These are phyloP conservation scores for Zygosaccharomyces sapae DNA, from an alignment of 1,139 yeast species.

Conservation along the genomic window DNA sequence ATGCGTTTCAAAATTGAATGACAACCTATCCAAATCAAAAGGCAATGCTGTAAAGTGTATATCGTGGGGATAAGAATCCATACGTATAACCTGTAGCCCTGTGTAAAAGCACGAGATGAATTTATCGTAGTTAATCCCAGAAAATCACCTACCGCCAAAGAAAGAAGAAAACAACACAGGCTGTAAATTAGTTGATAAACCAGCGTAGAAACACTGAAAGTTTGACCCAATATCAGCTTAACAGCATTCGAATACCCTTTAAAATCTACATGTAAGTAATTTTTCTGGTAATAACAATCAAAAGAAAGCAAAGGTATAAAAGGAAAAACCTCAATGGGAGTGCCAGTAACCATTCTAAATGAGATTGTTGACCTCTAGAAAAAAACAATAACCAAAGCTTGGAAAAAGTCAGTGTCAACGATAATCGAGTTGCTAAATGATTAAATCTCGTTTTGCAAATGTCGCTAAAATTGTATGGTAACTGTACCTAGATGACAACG, in stretches of 20 bases:
- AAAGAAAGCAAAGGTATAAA: constrained; percentile 38
- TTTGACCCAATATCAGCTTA: constrained; percentile 45
- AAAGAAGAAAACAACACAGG: constrained; percentile 42
- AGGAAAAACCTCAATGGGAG: constrained; percentile 34
- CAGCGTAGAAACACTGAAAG: constrained; percentile 43
- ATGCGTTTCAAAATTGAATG: constrained; percentile 42
- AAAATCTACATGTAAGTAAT: constrained; percentile 49
- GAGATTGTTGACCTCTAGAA: constrained; percentile 17
- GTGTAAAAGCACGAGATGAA: constrained; percentile 8
- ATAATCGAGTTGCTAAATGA: constrained; percentile 38
- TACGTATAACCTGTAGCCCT: constrained; percentile 26
- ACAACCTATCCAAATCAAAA: constrained; percentile 60
- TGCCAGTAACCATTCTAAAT: constrained; percentile 28
- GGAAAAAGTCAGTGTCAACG: constrained; percentile 36
- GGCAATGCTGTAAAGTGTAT: constrained; percentile 52
- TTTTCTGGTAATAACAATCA: constrained; percentile 49
- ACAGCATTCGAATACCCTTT: constrained; percentile 49
- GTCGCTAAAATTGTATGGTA: constrained; percentile 40
- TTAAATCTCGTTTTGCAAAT: constrained; percentile 40
- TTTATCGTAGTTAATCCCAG: constrained; percentile 12
- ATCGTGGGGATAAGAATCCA: constrained; percentile 41
- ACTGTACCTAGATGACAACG: constrained; percentile 31
- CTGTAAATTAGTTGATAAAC: constrained; percentile 35
- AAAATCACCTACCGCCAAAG: constrained; percentile 38
- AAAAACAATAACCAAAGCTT: constrained; percentile 34